phyloP scores from a whole-genome alignment of 805 yeast species.

The Saccharomycopsis sp. region DNA sequence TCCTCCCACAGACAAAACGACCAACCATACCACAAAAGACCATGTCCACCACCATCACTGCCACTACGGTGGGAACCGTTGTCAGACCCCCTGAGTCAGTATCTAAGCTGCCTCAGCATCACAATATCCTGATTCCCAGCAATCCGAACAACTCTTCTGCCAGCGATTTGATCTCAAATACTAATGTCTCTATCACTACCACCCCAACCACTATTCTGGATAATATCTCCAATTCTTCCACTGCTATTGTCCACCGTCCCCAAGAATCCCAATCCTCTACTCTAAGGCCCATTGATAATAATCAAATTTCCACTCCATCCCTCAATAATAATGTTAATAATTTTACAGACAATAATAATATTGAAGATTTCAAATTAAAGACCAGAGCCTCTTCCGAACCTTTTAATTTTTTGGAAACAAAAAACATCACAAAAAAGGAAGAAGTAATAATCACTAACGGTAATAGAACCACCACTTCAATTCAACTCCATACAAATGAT shows the following conservation, averaged over 20 bases:
- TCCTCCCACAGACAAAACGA: too few species aligned
- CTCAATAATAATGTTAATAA: not conserved
- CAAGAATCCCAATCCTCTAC: not conserved
- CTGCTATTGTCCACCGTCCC: too few species aligned
- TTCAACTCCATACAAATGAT: not conserved
- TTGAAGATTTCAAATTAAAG: not conserved
- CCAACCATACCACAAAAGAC: too few species aligned
- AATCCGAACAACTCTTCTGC: not conserved
- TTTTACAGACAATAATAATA: not conserved
- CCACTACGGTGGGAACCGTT: too few species aligned
- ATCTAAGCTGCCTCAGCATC: too few species aligned
- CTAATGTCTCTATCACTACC: constrained; percentile 3
- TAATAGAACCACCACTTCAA: not conserved
- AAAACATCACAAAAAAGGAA: too few species aligned
- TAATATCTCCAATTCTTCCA: not conserved
- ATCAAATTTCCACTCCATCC: not conserved
- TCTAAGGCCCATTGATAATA: not conserved
- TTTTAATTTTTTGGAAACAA: too few species aligned
- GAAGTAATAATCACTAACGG: not conserved
- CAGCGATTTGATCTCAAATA: constrained; percentile 2
- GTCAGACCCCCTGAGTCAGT: too few species aligned
- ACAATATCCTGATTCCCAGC: not conserved
- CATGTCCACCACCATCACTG: too few species aligned
- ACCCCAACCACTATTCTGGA: constrained; percentile 4
- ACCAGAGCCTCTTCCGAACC: constrained; percentile 1